Evolutionary conservation across 768 basidiomycete species (phyloP), one percentile per base, ranked within the genome.

Genomic region (Mycena polygramma): DNA sequence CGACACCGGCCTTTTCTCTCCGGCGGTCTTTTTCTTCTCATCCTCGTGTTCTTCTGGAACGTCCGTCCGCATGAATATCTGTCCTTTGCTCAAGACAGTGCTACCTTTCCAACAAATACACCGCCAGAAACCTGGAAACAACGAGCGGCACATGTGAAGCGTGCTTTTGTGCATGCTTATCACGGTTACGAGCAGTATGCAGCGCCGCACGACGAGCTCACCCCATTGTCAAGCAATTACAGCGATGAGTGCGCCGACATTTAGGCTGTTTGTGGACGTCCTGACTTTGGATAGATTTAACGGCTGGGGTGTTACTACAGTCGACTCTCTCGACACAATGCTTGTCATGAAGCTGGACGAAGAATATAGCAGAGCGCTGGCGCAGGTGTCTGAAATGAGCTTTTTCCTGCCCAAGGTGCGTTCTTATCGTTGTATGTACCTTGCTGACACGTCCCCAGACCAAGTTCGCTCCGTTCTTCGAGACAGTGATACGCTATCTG

Each of bases 401-500:
- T 92, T 94, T 66, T 79, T 81, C 15, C 76, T 87, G 15, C 76
- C 84, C 8, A 61, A 80, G 53, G 89, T 90, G 75, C 52, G 89
- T 89, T 20, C 46, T 49, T 55, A n/a, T n/a, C n/a, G n/a, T n/a
- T n/a, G n/a, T n/a, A n/a, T n/a, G n/a, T n/a, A 51, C 22, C 45
- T 14, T 59, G 10, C 30, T 37, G 30, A 73, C 52, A 41, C 36
- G 54, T 57, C 53, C 30, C 19, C 46, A 80, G 83, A 61, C 57
- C 67, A 74, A 79, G 73, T 79, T 78, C 72, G 82, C 77, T 0
- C 90, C 91, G 1, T 93, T 91, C 77, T 94, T 94, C 69, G 94
- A 97, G 82, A 97, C 95, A 0, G 89, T 93, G 48, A 98, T 98
- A 68, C 90, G 96, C 41, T 93, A 97, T 74, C 88, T 98, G 2